A percentile compares a stretch with the other conserved stretches of the same genome.
Evolutionary conservation across 805 yeast species (phyloP).

Genomic region (Saturnispora dispora): DNA sequence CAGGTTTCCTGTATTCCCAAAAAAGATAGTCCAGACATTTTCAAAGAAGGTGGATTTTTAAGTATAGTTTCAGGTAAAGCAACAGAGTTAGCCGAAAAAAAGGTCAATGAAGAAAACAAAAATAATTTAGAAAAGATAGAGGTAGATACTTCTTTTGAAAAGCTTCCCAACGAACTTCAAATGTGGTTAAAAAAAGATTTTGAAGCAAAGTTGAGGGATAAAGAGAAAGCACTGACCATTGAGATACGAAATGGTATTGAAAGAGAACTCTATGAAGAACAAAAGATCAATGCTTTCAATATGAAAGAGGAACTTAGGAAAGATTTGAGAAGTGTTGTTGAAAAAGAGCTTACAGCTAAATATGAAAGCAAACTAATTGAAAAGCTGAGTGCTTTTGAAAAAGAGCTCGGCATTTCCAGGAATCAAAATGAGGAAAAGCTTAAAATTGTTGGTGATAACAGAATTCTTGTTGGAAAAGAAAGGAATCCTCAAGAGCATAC

Average conservation of each 20-base stretch:
- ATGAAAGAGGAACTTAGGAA: background rate
- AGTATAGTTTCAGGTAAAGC: background rate
- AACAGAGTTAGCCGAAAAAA: background rate
- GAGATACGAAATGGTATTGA: background rate
- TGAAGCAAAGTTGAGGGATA: background rate
- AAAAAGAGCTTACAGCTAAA: background rate
- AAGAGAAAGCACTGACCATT: background rate
- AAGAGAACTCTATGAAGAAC: background rate
- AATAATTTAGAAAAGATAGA: background rate
- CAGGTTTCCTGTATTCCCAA: background rate
- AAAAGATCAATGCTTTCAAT: background rate
- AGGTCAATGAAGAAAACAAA: background rate
- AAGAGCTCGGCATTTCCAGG: background rate
- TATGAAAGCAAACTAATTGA: background rate
- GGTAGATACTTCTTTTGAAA: background rate
- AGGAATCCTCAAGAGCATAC: too few relatives aligned
- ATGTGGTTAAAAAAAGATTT: conserved; percentile 2
- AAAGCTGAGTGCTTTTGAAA: background rate
- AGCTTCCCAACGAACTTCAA: background rate
- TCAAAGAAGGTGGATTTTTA: conserved; percentile 2
- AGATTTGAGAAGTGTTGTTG: background rate
- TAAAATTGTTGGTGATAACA: background rate
- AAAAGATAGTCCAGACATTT: background rate
- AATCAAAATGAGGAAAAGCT: background rate
- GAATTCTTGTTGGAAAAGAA: background rate